These are phyloP conservation scores for Globisporangium uncinulatum DNA, from an alignment of 352 stramenopile species.

Conservation along the genomic window DNA sequence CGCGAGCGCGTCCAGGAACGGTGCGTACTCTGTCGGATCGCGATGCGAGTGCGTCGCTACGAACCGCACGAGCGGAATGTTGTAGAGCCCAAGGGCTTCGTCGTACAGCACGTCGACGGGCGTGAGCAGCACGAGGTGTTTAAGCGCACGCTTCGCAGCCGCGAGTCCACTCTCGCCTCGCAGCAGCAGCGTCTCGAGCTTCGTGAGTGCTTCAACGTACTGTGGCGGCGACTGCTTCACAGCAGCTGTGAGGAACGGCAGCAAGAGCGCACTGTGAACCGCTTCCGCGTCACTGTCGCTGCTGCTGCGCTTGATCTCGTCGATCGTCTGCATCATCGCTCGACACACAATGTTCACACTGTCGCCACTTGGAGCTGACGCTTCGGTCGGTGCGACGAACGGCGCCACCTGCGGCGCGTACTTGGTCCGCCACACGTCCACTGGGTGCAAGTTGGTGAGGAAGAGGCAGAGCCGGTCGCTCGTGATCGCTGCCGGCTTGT, in stretches of 20 bases:
- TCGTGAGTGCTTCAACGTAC: slow-evolving; percentile 32
- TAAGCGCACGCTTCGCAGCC: slow-evolving; percentile 47
- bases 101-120: slow-evolving; percentile 64
- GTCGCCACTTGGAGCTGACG: slow-evolving; percentile 1
- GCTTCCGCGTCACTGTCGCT: slow-evolving; percentile 10
- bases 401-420: slow-evolving; percentile 34
- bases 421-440: slow-evolving; percentile 70
- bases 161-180: neutral
- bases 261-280: slow-evolving; percentile 27
- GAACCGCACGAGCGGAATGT: slow-evolving; percentile 54
- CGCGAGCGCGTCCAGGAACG: slow-evolving; percentile 50
- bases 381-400: slow-evolving; percentile 13
- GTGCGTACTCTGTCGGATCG: slow-evolving; percentile 67
- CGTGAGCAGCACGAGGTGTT: slow-evolving; percentile 67
- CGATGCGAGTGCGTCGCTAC: slow-evolving; percentile 57
- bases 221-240: slow-evolving; percentile 63
- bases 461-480: slow-evolving; percentile 73
- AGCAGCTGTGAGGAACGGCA: slow-evolving; percentile 56
- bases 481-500: slow-evolving; percentile 24
- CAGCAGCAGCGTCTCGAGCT: slow-evolving; percentile 31
- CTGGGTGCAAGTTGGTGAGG: slow-evolving; percentile 61
- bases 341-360: slow-evolving; percentile 60
- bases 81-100: slow-evolving; percentile 61
- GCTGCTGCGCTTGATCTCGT: slow-evolving; percentile 18
- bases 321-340: slow-evolving; percentile 32